Evolutionary conservation across 2,329 filamentous ascomycete species (phyloP).

Genomic region (Trichoderma arundinaceum): DNA sequence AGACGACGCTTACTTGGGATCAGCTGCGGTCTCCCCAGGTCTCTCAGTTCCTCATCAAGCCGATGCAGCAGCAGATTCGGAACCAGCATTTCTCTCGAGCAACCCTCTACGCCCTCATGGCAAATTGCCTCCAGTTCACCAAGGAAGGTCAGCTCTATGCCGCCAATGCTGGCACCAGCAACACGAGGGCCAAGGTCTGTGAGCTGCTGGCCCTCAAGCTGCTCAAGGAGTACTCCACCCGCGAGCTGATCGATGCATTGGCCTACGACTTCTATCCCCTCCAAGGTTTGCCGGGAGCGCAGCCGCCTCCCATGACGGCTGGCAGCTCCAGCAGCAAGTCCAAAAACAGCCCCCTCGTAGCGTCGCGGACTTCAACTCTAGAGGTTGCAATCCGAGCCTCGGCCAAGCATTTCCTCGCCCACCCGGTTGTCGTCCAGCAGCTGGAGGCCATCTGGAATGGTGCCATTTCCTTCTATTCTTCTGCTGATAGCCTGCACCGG

Average conservation of each 20-base stretch:
- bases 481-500: conserved; percentile 83
- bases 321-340: conserved; percentile 46
- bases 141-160: conserved; percentile 85
- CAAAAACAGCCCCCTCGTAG: conserved; percentile 58
- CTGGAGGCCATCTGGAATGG: conserved; percentile 98
- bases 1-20: conserved; percentile 93
- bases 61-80: conserved; percentile 88
- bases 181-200: conserved; percentile 84
- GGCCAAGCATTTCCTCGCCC: conserved; percentile 89
- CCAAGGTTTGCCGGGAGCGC: conserved; percentile 70
- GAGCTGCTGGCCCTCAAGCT: conserved; percentile 89
- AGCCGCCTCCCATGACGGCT: conserved; percentile 45
- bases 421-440: conserved; percentile 90
- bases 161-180: conserved; percentile 82
- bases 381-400: conserved; percentile 93
- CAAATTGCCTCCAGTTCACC: conserved; percentile 90
- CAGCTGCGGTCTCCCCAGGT: conserved; percentile 95
- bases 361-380: conserved; percentile 83
- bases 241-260: conserved; percentile 90
- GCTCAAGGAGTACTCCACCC: conserved; percentile 84
- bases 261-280: conserved; percentile 95
- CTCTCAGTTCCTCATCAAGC: conserved; percentile 93
- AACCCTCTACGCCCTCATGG: conserved; percentile 87
- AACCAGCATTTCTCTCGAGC: conserved; percentile 82
- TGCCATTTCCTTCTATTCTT: conserved; percentile 91